phyloP scores from a whole-genome alignment of 148 eudicot species.

The Vaccinium macrocarpon region DNA sequence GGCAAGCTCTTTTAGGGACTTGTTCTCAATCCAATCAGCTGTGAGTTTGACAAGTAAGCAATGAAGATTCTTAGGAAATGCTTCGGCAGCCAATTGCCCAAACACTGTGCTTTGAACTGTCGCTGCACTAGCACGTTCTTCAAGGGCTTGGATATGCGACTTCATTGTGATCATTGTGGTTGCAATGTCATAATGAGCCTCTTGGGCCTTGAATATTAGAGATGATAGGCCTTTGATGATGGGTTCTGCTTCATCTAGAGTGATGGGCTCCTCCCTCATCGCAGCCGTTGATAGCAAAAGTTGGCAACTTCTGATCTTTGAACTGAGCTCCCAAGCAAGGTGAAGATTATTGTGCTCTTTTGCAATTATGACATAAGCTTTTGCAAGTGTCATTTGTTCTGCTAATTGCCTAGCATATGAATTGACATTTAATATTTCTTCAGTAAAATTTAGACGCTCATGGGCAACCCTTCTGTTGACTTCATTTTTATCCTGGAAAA shows the following conservation, averaged over 20 bases:
- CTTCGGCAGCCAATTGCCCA: slow-evolving; percentile 65
- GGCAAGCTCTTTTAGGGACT: slow-evolving; percentile 36
- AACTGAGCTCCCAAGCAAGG: slow-evolving; percentile 78
- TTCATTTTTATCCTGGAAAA: slow-evolving; percentile 43
- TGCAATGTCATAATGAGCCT: slow-evolving; percentile 77
- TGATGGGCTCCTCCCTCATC: slow-evolving; percentile 56
- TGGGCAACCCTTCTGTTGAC: slow-evolving; percentile 21
- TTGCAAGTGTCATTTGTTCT: slow-evolving; percentile 76
- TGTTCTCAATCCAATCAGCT: slow-evolving; percentile 56
- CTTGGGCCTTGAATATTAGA: slow-evolving; percentile 63
- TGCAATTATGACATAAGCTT: slow-evolving; percentile 77
- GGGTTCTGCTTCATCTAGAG: slow-evolving; percentile 59
- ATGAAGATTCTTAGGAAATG: slow-evolving; percentile 64
- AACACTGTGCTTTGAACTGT: slow-evolving; percentile 62
- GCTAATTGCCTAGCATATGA: slow-evolving; percentile 74
- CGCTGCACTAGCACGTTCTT: slow-evolving; percentile 69
- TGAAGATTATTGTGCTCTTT: slow-evolving; percentile 75
- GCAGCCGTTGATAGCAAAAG: slow-evolving; percentile 80
- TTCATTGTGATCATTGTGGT: slow-evolving; percentile 82
- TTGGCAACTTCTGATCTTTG: slow-evolving; percentile 67
- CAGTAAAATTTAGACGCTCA: slow-evolving; percentile 41
- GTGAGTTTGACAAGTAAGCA: slow-evolving; percentile 53
- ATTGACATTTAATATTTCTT: slow-evolving; percentile 40
- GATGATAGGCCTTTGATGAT: slow-evolving; percentile 52
- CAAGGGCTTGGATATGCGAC: slow-evolving; percentile 79